Percentiles rank a stretch among this genome's conserved stretches.
These are phyloP conservation scores for Sparassis latifolia DNA, from an alignment of 1,284 basidiomycete species.

Conservation along the genomic window DNA sequence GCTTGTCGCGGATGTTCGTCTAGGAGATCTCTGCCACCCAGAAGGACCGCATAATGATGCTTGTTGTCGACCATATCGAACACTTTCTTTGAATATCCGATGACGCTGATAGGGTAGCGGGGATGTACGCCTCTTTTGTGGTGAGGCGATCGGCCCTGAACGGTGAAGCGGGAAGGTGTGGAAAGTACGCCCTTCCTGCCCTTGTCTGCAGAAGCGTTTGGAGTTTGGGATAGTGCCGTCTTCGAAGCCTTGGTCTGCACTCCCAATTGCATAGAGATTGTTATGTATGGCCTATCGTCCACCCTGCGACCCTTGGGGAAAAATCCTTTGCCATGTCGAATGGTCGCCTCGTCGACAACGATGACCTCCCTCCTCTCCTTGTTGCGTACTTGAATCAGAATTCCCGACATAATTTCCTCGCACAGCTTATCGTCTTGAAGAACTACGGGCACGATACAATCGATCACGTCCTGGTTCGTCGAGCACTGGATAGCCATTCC, in stretches of 20 bases:
- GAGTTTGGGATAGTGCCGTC: neutral
- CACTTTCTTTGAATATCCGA: neutral
- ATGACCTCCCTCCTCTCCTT: neutral
- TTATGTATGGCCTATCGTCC: slow-evolving; percentile 6
- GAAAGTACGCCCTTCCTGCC: neutral
- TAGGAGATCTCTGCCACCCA: neutral
- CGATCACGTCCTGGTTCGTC: slow-evolving; percentile 1
- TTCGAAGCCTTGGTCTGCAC: neutral
- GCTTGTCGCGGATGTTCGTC: neutral
- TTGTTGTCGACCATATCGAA: neutral
- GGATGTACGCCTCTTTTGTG: neutral
- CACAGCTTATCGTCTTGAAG: neutral
- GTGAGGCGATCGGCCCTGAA: neutral
- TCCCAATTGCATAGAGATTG: slow-evolving; percentile 7
- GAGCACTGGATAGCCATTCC: slow-evolving; percentile 4
- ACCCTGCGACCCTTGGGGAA: neutral
- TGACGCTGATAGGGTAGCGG: neutral
- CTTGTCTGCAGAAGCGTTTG: neutral
- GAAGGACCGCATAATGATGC: neutral
- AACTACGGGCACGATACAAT: slow-evolving; percentile 5
- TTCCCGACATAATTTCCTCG: neutral
- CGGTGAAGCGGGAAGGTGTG: neutral
- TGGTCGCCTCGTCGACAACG: neutral
- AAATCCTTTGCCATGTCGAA: neutral
- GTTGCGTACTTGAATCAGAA: slow-evolving; percentile 7